These are phyloP conservation scores for Umbelopsis sp. DNA, from an alignment of 192 early-diverging fungal genomes.

Conservation along the genomic window DNA sequence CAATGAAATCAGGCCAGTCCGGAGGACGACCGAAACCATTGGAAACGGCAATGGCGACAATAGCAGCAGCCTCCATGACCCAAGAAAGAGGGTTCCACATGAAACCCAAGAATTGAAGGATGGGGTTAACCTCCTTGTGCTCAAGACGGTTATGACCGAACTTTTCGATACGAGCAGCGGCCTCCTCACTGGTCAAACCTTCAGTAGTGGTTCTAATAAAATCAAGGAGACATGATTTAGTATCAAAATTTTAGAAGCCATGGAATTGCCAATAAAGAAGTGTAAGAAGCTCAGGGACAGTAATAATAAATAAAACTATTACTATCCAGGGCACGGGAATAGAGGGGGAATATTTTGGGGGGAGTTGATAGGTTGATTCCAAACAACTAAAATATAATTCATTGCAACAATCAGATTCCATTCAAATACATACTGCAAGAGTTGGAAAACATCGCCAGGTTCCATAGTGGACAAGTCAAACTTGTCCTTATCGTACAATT, in stretches of 20 bases:
- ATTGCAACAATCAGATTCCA: too few relatives aligned
- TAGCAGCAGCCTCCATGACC: slow-evolving; percentile 87
- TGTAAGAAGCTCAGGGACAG: not conserved
- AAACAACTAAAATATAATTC: slow-evolving; percentile 11
- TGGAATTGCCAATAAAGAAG: not conserved
- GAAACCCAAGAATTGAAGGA: slow-evolving; percentile 86
- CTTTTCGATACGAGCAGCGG: slow-evolving; percentile 62
- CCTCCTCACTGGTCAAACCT: slow-evolving; percentile 68
- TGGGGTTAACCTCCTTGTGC: slow-evolving; percentile 78
- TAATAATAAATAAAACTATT: slow-evolving; percentile 19
- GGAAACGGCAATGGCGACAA: slow-evolving; percentile 77
- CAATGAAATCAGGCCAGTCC: slow-evolving; percentile 87
- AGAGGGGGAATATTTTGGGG: not conserved
- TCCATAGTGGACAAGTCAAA: slow-evolving; percentile 80
- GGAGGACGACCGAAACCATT: slow-evolving; percentile 69
- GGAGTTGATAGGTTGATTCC: not conserved
- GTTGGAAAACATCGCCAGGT: slow-evolving; percentile 68
- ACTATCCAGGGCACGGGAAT: not conserved
- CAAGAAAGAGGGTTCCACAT: slow-evolving; percentile 84
- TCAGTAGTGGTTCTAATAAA: slow-evolving; percentile 48
- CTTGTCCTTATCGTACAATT: slow-evolving; percentile 81
- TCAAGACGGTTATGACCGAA: slow-evolving; percentile 74
- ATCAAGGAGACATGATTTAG: not conserved
- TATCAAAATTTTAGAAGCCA: not conserved
- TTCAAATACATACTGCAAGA: slow-evolving; percentile 53